Evolutionary conservation across 2,329 filamentous ascomycete genomes (phyloP).

Genomic region (Raffaelea deltoideospora): DNA sequence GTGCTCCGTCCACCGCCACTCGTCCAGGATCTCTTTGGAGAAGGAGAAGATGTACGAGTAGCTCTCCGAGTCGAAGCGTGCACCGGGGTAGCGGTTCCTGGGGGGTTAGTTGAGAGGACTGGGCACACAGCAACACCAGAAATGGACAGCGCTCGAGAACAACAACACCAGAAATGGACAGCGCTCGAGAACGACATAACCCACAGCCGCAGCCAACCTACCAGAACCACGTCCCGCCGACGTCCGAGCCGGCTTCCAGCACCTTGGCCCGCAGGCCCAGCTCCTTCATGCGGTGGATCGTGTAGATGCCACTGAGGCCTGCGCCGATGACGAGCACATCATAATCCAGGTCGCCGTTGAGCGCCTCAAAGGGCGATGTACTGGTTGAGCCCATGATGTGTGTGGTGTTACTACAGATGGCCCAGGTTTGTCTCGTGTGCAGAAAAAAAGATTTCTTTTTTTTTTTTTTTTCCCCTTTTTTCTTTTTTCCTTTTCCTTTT

Average conservation of each 20-base stretch:
- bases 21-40: slow-evolving; percentile 21
- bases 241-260: slow-evolving; percentile 23
- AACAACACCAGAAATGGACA: no score
- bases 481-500: no score
- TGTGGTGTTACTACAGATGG: no score
- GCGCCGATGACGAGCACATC: slow-evolving; percentile 24
- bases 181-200: no score
- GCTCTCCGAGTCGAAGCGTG: slow-evolving; percentile 21
- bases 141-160: no score
- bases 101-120: no score
- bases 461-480: no score
- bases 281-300: slow-evolving; percentile 23
- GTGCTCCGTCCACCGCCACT: slow-evolving; percentile 27
- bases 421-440: no score
- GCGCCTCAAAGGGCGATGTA: no score
- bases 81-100: slow-evolving; percentile 28
- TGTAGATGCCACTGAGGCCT: slow-evolving; percentile 25
- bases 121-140: no score
- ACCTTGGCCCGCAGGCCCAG: slow-evolving; percentile 20
- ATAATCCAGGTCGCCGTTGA: slow-evolving; percentile 13
- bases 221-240: slow-evolving; percentile 32
- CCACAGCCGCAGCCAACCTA: no score
- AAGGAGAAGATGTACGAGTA: slow-evolving; percentile 20
- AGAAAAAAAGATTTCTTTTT: no score
- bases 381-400: background rate